Evolutionary conservation across 2,329 filamentous ascomycete species (phyloP), one percentile per base, ranked within the genome.

Genomic region (Truncatella angustata): DNA sequence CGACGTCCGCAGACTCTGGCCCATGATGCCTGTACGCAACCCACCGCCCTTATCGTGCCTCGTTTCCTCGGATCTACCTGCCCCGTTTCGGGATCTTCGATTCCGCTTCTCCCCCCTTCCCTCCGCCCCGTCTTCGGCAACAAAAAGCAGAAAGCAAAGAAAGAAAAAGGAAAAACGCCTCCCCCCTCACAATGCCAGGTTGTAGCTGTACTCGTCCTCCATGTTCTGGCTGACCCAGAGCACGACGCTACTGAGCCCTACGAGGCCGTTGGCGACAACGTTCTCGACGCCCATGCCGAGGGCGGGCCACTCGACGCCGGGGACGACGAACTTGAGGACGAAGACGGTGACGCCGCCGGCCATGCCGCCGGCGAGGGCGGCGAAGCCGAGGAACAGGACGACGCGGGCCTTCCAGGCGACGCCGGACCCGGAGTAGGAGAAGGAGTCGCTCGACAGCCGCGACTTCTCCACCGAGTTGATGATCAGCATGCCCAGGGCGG

Each of bases 201-300:
- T 87, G 69, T 87, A 87, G 43, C 82, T 79, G 61, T 87, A 87
- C 69, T 87, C 84, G 62, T 87, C 84, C 73, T 87, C 84, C 81
- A 87, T 86, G 62, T 87, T 87, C 75, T 87, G 84, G 70, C 80
- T 84, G 51, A 87, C 70, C 84, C 84, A 87, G 37, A 87, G 75
- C 54, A 86, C 79, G 44, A 85, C 82, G 20, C 80, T 80, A 69
- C 82, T 84, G 51, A 84, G 65, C 49, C 83, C 83, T 50, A 87
- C 82, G 32, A 85, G 71, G 23, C 73, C 82, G 69, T 87, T 87
- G 56, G 82, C 80, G 32, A 86, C 73, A n/a, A 87, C 74, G 56
- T 86, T 86, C 71, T 85, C 81, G 51, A 85, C 74, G 16, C 84
- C 83, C 83, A 87, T 86, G 56, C 75, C 73, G 61, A 86, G 68